phyloP scores from a whole-genome alignment of 73 alveolate species.

The Tetrahymena malaccensis region DNA sequence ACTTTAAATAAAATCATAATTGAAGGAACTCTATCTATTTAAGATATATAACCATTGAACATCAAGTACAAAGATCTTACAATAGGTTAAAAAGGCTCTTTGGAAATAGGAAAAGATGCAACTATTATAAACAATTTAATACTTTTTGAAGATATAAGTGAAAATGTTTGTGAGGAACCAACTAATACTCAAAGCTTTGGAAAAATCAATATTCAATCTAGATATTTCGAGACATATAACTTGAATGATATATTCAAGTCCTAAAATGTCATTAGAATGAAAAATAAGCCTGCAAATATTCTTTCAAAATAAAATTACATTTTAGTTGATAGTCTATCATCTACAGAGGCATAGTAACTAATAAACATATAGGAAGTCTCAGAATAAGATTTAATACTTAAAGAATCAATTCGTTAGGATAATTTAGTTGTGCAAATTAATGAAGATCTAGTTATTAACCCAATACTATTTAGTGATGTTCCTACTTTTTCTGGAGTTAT shows the following conservation, averaged over 20 bases:
- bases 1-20: neutral
- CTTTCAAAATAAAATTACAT: neutral
- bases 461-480: neutral
- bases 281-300: neutral
- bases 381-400: neutral
- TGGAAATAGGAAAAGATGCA: neutral
- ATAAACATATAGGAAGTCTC: neutral
- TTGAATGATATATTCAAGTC: neutral
- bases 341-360: neutral
- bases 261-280: neutral
- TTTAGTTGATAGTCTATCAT: neutral
- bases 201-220: neutral
- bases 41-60: neutral
- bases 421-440: neutral
- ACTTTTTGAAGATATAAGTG: neutral
- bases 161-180: neutral
- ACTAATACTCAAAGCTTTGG: neutral
- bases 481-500: neutral
- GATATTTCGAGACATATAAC: neutral
- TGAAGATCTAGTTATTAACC: neutral
- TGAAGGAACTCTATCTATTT: neutral
- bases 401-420: neutral
- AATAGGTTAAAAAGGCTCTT: neutral
- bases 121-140: neutral
- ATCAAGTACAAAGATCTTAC: neutral